Conservation (phyloP, 257 asterid species). For the Solanum pimpinellifolium region DNA sequence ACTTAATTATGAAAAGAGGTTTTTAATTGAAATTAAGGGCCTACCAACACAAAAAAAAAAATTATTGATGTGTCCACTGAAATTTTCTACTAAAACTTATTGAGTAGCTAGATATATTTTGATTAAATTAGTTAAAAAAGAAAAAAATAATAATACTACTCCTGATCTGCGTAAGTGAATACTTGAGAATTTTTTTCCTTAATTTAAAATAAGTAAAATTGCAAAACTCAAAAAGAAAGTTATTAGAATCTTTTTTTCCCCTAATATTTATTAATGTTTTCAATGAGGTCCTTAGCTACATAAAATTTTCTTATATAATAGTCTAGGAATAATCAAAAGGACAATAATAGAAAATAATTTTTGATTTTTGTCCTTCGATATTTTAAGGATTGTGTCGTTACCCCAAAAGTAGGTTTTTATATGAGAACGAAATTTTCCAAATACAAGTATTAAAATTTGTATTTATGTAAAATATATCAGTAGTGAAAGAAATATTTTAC, state of each 20-base stretch:
- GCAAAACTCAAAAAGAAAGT: neutral
- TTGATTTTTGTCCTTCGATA: neutral
- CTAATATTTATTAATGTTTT: no score
- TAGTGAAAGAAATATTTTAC: no score
- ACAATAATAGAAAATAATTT: no score
- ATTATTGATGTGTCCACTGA: no score
- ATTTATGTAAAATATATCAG: neutral
- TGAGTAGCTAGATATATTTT: neutral
- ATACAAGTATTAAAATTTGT: neutral
- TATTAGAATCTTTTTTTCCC: neutral
- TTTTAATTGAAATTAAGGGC: neutral
- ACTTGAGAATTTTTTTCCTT: neutral
- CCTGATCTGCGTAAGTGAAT: no score
- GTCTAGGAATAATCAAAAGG: no score
- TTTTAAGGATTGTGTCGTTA: neutral
- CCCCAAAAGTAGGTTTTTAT: no score
- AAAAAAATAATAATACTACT: neutral
- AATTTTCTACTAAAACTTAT: neutral
- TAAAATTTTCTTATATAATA: no score
- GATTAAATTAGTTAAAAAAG: no score
- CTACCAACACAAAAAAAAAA: neutral
- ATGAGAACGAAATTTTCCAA: neutral
- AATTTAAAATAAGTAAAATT: neutral
- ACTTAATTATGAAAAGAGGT: neutral
- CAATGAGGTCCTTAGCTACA: neutral